Conservation (phyloP, 495 filamentous ascomycete species). For the Astrocystis sublimbata region DNA sequence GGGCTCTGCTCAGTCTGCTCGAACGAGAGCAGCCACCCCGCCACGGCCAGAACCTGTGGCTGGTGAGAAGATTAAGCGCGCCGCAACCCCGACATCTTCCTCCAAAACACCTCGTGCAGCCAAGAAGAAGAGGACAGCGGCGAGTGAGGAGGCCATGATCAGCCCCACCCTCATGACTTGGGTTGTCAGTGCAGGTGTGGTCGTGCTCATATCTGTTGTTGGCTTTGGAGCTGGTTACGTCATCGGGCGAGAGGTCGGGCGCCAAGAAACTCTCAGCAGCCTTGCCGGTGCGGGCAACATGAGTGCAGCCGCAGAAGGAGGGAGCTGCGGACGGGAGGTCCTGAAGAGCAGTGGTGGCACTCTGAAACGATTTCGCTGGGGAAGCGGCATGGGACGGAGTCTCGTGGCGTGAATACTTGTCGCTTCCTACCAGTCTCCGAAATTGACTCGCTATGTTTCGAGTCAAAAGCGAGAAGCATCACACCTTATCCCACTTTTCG, state of each 20-base stretch:
- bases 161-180: conserved; percentile 83
- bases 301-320: conserved; percentile 32
- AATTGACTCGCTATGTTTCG: neutral
- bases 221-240: conserved; percentile 94
- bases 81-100: conserved; percentile 37
- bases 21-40: conserved; percentile 7
- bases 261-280: conserved; percentile 54
- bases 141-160: conserved; percentile 43
- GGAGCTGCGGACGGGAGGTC: conserved; percentile 45
- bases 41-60: conserved; percentile 34
- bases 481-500: neutral
- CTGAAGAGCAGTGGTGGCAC: conserved; percentile 41
- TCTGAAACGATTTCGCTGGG: conserved; percentile 51
- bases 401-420: conserved; percentile 38
- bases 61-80: conserved; percentile 54
- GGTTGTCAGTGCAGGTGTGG: conserved; percentile 88
- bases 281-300: conserved; percentile 42
- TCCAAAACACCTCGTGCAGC: conserved; percentile 40
- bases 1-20: conserved; percentile 28
- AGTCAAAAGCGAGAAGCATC: neutral
- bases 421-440: neutral
- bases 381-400: conserved; percentile 41
- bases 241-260: conserved; percentile 78
- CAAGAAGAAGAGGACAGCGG: conserved; percentile 57
- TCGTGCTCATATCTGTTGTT: conserved; percentile 86